A percentile compares a stretch with the other conserved stretches of the same genome.
These are phyloP conservation scores for Juglanconis oblonga DNA, from an alignment of 2,329 filamentous ascomycete genomes.

Conservation along the genomic window DNA sequence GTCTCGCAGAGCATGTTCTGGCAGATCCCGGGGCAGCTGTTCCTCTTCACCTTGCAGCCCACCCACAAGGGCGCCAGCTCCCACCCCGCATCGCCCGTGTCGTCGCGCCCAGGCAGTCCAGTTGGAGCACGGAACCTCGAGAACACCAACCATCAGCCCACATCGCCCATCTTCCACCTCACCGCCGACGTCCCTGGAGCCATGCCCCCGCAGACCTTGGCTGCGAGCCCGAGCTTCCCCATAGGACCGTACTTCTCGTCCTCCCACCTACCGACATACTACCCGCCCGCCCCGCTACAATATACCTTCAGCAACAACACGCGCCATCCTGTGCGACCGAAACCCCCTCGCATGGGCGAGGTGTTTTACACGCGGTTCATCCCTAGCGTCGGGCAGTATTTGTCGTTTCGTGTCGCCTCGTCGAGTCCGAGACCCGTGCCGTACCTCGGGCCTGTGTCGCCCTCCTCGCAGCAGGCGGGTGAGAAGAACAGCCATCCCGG, in stretches of 20 bases:
- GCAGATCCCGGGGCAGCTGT: slow-evolving; percentile 84
- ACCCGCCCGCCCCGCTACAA: slow-evolving; percentile 77
- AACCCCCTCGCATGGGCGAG: slow-evolving; percentile 86
- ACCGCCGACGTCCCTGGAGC: slow-evolving; percentile 38
- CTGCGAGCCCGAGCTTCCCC: slow-evolving; percentile 37
- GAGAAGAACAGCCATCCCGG: slow-evolving; percentile 25
- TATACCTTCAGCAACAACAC: slow-evolving; percentile 76
- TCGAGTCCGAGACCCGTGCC: slow-evolving; percentile 61
- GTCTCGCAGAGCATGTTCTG: slow-evolving; percentile 80
- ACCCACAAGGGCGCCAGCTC: slow-evolving; percentile 36
- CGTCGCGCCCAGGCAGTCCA: slow-evolving; percentile 54
- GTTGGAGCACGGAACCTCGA: slow-evolving; percentile 21
- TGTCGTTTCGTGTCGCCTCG: slow-evolving; percentile 84
- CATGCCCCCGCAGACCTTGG: slow-evolving; percentile 33
- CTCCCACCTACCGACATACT: slow-evolving; percentile 87
- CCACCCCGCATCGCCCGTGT: slow-evolving; percentile 48
- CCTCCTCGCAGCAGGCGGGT: slow-evolving; percentile 28
- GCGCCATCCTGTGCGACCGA: slow-evolving; percentile 82
- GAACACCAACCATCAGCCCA: slow-evolving; percentile 28
- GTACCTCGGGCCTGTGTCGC: slow-evolving; percentile 58
- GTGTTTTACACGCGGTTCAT: slow-evolving; percentile 88
- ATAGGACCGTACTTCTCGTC: slow-evolving; percentile 74
- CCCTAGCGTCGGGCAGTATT: slow-evolving; percentile 75
- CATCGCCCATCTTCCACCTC: slow-evolving; percentile 21
- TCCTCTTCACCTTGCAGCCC: slow-evolving; percentile 80